These are phyloP conservation scores for Paraphaeosphaeria minitans DNA, from an alignment of 2,329 filamentous ascomycete species.

Conservation along the genomic window DNA sequence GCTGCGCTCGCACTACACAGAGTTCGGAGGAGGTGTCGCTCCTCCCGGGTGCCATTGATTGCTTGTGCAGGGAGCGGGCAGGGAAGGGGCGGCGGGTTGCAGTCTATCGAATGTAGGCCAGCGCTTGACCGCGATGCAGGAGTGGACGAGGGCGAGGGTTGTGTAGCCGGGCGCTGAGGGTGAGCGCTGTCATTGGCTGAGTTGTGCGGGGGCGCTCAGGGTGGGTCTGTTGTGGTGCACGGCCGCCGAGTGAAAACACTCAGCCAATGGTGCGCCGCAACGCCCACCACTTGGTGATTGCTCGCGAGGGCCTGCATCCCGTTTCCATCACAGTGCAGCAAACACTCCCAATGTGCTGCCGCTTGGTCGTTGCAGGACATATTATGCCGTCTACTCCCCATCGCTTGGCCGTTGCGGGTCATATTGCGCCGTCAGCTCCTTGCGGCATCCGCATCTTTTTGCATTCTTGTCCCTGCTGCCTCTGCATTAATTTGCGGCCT, in stretches of 20 bases:
- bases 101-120: slow-evolving; percentile 44
- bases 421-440: slow-evolving; percentile 23
- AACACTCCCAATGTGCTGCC: slow-evolving; percentile 12
- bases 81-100: slow-evolving; percentile 33
- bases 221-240: slow-evolving; percentile 29
- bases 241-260: slow-evolving; percentile 33
- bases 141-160: slow-evolving; percentile 39
- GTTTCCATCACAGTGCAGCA: slow-evolving; percentile 42
- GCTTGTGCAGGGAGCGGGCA: slow-evolving; percentile 41
- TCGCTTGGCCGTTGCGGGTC: slow-evolving; percentile 7
- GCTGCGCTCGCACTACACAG: slow-evolving; percentile 23
- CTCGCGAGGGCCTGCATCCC: slow-evolving; percentile 29
- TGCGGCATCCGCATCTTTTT: slow-evolving; percentile 40
- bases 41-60: slow-evolving; percentile 38
- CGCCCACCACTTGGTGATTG: slow-evolving; percentile 35
- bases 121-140: slow-evolving; percentile 40
- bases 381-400: slow-evolving; percentile 23
- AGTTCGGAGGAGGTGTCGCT: slow-evolving; percentile 32
- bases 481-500: slow-evolving; percentile 39
- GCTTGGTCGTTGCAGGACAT: slow-evolving; percentile 10
- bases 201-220: slow-evolving; percentile 28
- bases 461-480: slow-evolving; percentile 28
- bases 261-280: slow-evolving; percentile 27
- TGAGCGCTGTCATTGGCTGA: slow-evolving; percentile 24
- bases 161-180: slow-evolving; percentile 31